Conservation (phyloP, 225 moss, liverwort and hornwort species). For the Pleurozium schreberi region DNA sequence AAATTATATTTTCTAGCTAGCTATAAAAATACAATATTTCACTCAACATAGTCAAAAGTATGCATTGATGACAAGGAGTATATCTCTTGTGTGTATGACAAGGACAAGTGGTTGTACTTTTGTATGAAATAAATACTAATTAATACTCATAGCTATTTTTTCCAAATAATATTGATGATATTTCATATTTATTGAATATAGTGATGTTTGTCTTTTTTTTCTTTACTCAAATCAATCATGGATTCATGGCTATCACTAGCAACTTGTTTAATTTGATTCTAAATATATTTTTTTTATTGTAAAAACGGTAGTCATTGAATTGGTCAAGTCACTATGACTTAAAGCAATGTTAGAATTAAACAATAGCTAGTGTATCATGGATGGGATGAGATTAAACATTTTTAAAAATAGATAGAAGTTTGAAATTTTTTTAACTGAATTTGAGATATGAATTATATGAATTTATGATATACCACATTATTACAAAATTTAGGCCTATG, state of each 20-base stretch:
- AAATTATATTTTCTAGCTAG: no score
- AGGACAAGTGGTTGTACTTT: rapidly evolving
- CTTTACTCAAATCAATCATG: no score
- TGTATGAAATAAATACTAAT: background rate
- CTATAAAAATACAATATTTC: background rate
- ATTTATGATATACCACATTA: background rate
- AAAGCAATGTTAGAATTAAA: background rate
- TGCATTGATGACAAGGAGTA: background rate
- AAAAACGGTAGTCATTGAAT: background rate
- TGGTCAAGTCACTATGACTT: background rate
- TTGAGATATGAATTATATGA: no score
- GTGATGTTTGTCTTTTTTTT: no score
- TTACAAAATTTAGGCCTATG: background rate
- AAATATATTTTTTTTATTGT: background rate
- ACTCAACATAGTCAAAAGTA: background rate
- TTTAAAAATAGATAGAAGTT: background rate
- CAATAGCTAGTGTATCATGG: rapidly evolving
- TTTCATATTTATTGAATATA: no score
- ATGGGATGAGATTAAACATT: background rate
- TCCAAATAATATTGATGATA: no score
- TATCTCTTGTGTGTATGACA: background rate
- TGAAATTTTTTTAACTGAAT: background rate
- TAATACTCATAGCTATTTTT: background rate
- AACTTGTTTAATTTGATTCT: background rate
- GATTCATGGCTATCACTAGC: no score